Conservation (phyloP, 305 asterid species). For the Fraxinus latifolia region DNA sequence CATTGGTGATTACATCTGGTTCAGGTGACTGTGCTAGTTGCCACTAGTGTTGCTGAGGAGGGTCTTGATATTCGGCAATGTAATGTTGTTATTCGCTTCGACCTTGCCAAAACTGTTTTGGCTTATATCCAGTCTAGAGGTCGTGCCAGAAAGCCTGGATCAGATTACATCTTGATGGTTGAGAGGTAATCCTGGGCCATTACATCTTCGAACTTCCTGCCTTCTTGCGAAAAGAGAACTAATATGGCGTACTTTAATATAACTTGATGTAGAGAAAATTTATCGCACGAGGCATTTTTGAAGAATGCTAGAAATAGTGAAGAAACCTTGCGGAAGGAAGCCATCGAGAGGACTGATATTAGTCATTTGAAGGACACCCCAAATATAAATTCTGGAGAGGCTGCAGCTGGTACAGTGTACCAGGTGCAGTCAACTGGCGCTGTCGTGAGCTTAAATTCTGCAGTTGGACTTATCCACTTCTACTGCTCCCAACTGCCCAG, state of each 20-base stretch:
- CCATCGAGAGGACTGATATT: constrained; percentile 95
- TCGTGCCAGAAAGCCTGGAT: constrained; percentile 99
- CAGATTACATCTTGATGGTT: constrained; percentile 98
- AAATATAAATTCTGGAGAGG: constrained; percentile 54
- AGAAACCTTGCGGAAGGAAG: constrained; percentile 97
- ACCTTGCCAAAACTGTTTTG: constrained; percentile 97
- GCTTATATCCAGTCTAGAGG: constrained; percentile 99
- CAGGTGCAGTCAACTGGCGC: constrained; percentile 99
- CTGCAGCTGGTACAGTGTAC: constrained; percentile 60
- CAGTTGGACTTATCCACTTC: constrained; percentile 96
- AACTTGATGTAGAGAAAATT: constrained; percentile 64
- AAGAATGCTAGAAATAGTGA: constrained; percentile 98
- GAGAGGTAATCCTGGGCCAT: constrained; percentile 65
- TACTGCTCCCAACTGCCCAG: constrained; percentile 99
- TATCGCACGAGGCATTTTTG: constrained; percentile 82
- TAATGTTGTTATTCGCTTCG: constrained; percentile 98
- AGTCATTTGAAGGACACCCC: constrained; percentile 80
- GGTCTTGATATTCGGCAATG: constrained; percentile 99
- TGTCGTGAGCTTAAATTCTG: constrained; percentile 98
- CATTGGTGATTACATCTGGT: constrained; percentile 26
- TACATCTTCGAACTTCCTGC: constrained; percentile 15
- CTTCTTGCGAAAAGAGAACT: constrained; percentile 11
- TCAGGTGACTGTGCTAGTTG: constrained; percentile 94
- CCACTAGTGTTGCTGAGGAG: constrained; percentile 99
- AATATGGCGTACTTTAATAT: constrained; percentile 21